Percentiles rank a stretch among this genome's conserved stretches.
Conservation (phyloP, 345 rosid species). For the Anacardium occidentale region DNA sequence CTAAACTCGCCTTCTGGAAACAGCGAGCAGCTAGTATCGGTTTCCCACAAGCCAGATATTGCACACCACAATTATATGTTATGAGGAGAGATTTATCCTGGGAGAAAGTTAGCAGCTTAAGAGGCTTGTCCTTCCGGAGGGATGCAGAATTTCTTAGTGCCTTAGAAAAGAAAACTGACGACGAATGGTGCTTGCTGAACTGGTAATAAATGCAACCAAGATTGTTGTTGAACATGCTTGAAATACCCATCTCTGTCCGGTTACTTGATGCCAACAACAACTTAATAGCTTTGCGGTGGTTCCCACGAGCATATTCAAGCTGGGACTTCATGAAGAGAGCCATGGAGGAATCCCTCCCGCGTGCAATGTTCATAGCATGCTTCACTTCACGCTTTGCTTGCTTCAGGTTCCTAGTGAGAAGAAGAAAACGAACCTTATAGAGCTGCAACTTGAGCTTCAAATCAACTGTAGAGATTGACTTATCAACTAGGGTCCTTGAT, state of each 20-base stretch:
- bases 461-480: conserved; percentile 59
- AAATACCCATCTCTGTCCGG: conserved; percentile 58
- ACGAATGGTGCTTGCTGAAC: conserved; percentile 64
- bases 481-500: conserved; percentile 52
- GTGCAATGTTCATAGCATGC: conserved; percentile 89
- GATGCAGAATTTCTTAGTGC: conserved; percentile 66
- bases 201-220: conserved; percentile 90
- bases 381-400: conserved; percentile 97
- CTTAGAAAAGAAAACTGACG: conserved; percentile 70
- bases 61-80: conserved; percentile 82
- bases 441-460: conserved; percentile 93
- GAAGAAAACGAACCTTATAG: conserved; percentile 85
- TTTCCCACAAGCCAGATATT: conserved; percentile 80
- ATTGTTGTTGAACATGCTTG: conserved; percentile 85
- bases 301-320: conserved; percentile 96
- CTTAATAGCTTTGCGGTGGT: conserved; percentile 91
- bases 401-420: conserved; percentile 84
- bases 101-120: conserved; percentile 61
- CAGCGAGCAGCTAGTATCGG: conserved; percentile 87
- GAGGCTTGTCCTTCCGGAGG: conserved; percentile 71
- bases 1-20: conserved; percentile 72
- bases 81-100: conserved; percentile 83
- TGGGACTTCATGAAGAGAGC: conserved; percentile 93
- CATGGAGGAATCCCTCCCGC: conserved; percentile 79
- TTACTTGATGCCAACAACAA: conserved; percentile 78